phyloP scores from a whole-genome alignment of 345 rosid species.

The Zanthoxylum bungeanum region DNA sequence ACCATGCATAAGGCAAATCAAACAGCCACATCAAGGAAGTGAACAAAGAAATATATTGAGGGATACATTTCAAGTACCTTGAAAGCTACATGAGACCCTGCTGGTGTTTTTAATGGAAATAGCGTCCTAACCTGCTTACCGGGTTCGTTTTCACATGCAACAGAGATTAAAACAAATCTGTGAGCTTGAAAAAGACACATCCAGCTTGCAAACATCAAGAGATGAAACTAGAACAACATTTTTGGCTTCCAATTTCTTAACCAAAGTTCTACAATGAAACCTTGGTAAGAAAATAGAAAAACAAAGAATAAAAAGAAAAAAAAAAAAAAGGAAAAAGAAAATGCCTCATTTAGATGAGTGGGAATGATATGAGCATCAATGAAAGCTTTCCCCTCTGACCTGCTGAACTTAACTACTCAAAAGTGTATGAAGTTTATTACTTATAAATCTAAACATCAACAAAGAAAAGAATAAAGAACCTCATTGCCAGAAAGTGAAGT shows the following conservation, averaged over 20 bases:
- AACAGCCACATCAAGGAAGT: slow-evolving; percentile 4
- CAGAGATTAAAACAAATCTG: slow-evolving; percentile 13
- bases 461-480: too few species aligned
- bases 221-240: not conserved
- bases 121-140: slow-evolving; percentile 69
- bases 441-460: too few species aligned
- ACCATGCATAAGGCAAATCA: slow-evolving; percentile 4
- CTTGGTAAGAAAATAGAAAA: not conserved
- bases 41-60: not conserved
- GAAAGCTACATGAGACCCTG: slow-evolving; percentile 67
- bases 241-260: not conserved
- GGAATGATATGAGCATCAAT: too few species aligned
- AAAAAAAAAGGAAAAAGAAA: not conserved
- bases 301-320: not conserved
- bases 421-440: too few species aligned
- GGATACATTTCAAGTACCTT: slow-evolving; percentile 40
- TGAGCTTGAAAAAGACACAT: slow-evolving; percentile 7
- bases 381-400: too few species aligned
- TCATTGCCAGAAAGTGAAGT: too few species aligned
- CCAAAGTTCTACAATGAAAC: not conserved
- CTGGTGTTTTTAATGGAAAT: slow-evolving; percentile 58
- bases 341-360: not conserved
- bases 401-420: too few species aligned
- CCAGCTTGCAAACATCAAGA: not conserved
- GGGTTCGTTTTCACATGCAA: slow-evolving; percentile 51